Evolutionary conservation across 768 basidiomycete genomes (phyloP).

Genomic region (Psilocybe tampanensis): DNA sequence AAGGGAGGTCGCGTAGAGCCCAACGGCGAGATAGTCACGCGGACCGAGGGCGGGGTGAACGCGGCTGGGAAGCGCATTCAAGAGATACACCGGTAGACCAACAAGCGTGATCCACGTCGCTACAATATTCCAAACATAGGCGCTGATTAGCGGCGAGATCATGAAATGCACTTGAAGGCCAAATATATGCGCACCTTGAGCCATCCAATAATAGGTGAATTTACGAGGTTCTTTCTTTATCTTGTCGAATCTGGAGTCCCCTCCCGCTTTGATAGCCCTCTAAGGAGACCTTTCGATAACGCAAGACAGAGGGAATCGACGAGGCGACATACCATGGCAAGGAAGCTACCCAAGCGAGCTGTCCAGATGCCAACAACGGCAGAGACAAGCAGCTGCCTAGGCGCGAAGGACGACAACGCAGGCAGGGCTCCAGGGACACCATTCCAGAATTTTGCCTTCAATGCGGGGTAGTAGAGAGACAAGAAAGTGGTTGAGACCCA

Average conservation of each 20-base stretch:
- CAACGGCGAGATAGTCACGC: slow-evolving; percentile 56
- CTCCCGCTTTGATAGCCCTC: slow-evolving; percentile 52
- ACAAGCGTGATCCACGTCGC: slow-evolving; percentile 71
- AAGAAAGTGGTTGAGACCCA: slow-evolving; percentile 63
- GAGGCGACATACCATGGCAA: slow-evolving; percentile 45
- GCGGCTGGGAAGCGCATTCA: slow-evolving; percentile 53
- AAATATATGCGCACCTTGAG: slow-evolving; percentile 43
- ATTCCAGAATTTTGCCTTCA: slow-evolving; percentile 51
- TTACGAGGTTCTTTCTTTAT: slow-evolving; percentile 40
- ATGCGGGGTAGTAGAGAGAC: slow-evolving; percentile 63
- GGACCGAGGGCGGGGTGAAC: slow-evolving; percentile 52
- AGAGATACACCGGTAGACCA: slow-evolving; percentile 69
- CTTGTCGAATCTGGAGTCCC: slow-evolving; percentile 67
- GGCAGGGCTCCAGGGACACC: slow-evolving; percentile 41
- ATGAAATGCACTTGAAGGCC: background rate
- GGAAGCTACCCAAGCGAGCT: slow-evolving; percentile 60
- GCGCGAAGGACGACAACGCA: slow-evolving; percentile 49
- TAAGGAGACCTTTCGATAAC: slow-evolving; percentile 9
- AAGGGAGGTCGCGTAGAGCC: slow-evolving; percentile 58
- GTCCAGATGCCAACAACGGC: slow-evolving; percentile 64
- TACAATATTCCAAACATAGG: slow-evolving; percentile 18
- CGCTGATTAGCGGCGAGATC: background rate
- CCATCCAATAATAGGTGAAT: slow-evolving; percentile 66
- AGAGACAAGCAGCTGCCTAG: slow-evolving; percentile 61
- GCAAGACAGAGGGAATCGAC: background rate